Evolutionary conservation across 148 eudicot species (phyloP).

Genomic region (Rhododendron williamsianum): DNA sequence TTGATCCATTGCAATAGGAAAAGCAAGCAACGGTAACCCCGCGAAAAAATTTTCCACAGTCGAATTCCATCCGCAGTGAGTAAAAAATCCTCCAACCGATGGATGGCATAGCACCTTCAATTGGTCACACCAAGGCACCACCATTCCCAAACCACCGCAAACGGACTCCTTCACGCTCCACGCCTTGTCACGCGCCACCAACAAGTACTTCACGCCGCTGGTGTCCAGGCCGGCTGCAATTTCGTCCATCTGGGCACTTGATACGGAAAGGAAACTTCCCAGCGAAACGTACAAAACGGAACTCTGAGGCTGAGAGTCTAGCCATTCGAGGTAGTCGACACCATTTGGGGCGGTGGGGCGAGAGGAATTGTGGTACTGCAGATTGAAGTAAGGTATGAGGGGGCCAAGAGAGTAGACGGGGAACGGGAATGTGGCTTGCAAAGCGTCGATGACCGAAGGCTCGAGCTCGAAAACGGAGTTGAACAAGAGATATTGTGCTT

Average conservation of each 20-base stretch:
- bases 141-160: constrained; percentile 5
- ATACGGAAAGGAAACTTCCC: constrained; percentile 26
- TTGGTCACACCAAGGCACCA: constrained; percentile 46
- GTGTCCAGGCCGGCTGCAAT: constrained; percentile 18
- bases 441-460: constrained; percentile 9
- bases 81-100: constrained; percentile 31
- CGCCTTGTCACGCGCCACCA: constrained; percentile 26
- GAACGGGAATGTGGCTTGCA: constrained; percentile 11
- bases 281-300: constrained; percentile 34
- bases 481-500: constrained; percentile 31
- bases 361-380: not conserved
- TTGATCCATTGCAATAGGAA: constrained; percentile 32
- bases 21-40: constrained; percentile 31
- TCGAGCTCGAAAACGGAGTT: constrained; percentile 33
- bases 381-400: constrained; percentile 22
- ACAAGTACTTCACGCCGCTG: constrained; percentile 22
- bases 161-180: not conserved
- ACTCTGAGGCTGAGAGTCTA: constrained; percentile 22
- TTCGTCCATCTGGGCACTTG: constrained; percentile 32
- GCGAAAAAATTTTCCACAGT: constrained; percentile 25
- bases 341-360: not conserved
- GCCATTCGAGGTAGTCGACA: constrained; percentile 26
- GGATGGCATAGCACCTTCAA: constrained; percentile 31
- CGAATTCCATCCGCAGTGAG: constrained; percentile 41
- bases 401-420: constrained; percentile 36